Percentiles rank a stretch among this genome's conserved stretches.
phyloP scores from a whole-genome alignment of 169 alveolate species.

The Plasmodium blacklocki region DNA sequence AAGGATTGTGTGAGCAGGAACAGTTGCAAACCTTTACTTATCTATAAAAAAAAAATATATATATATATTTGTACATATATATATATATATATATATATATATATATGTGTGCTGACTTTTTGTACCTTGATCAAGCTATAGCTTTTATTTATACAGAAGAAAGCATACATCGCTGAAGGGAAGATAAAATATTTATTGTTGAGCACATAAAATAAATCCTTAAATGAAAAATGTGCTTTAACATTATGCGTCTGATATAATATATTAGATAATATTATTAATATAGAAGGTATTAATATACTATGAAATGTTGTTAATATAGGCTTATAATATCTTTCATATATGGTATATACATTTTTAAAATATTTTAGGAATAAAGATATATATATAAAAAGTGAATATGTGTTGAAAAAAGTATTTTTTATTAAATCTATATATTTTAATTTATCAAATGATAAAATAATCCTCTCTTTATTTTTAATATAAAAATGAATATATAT shows the following conservation, averaged over 20 bases:
- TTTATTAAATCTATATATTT: background rate
- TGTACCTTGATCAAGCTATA: slow-evolving; percentile 11
- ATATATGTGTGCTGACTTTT: no score
- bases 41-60: slow-evolving; percentile 21
- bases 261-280: slow-evolving; percentile 34
- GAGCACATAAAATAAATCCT: slow-evolving; percentile 30
- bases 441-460: background rate
- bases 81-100: background rate
- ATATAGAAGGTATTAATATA: slow-evolving; percentile 44
- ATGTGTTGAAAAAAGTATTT: slow-evolving; percentile 3
- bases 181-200: slow-evolving; percentile 14
- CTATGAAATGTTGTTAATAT: slow-evolving; percentile 1
- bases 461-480: background rate
- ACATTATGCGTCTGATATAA: slow-evolving; percentile 21
- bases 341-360: slow-evolving; percentile 2
- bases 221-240: background rate
- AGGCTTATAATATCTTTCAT: slow-evolving; percentile 7
- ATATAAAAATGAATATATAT: slow-evolving; percentile 23
- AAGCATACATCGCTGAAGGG: slow-evolving; percentile 20
- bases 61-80: background rate
- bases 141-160: slow-evolving; percentile 4
- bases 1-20: slow-evolving; percentile 40
- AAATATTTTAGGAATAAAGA: slow-evolving; percentile 35
- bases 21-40: slow-evolving; percentile 21
- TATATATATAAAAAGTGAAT: slow-evolving; percentile 1